These are phyloP conservation scores for Plasmodium gonderi DNA, from an alignment of 169 alveolate species.

Conservation along the genomic window DNA sequence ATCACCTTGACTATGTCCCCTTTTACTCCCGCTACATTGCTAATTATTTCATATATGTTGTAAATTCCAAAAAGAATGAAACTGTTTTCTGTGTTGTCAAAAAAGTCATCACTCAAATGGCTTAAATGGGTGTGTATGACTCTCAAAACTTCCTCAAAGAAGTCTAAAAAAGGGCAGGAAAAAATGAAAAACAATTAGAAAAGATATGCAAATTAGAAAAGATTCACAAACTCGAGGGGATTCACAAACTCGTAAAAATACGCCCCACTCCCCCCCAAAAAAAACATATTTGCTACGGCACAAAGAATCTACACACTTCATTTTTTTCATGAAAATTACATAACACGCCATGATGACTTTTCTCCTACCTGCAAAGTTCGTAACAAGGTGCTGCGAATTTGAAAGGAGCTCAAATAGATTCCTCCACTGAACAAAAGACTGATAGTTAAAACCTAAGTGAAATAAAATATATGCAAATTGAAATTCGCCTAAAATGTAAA, in stretches of 20 bases:
- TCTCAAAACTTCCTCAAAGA: constrained; percentile 56
- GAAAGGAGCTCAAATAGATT: constrained; percentile 57
- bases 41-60: constrained; percentile 66
- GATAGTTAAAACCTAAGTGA: constrained; percentile 68
- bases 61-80: constrained; percentile 73
- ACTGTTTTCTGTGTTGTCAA: constrained; percentile 70
- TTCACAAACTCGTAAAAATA: too few relatives aligned
- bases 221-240: neutral
- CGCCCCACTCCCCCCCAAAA: too few relatives aligned
- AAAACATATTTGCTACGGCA: neutral
- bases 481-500: constrained; percentile 73
- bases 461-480: constrained; percentile 70
- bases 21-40: neutral
- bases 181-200: neutral
- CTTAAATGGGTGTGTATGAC: constrained; percentile 31
- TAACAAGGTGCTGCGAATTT: constrained; percentile 53
- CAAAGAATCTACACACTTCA: neutral
- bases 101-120: constrained; percentile 70
- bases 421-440: constrained; percentile 72
- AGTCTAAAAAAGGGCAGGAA: constrained; percentile 21
- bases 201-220: neutral
- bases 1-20: constrained; percentile 1
- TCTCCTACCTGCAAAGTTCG: constrained; percentile 27
- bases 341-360: neutral
- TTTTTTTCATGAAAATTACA: neutral